Evolutionary conservation across 352 stramenopile species (phyloP).

Genomic region (Pythium utonaiense): DNA sequence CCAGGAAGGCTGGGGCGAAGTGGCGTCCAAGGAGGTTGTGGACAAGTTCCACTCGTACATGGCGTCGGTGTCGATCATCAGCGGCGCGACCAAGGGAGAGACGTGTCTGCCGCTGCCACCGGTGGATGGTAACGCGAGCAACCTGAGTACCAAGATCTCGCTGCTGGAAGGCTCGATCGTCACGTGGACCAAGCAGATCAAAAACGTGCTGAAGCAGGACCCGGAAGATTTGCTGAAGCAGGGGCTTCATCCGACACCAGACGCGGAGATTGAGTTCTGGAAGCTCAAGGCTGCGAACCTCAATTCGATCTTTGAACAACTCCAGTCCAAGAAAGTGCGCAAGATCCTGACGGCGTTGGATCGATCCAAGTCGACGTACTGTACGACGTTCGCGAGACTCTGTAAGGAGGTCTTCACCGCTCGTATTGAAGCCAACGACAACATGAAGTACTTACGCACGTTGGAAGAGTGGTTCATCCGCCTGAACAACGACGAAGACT

Average conservation of each 20-base stretch:
- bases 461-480: slow-evolving; percentile 96
- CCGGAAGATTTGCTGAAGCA: slow-evolving; percentile 95
- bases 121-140: slow-evolving; percentile 78
- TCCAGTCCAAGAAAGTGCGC: slow-evolving; percentile 92
- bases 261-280: slow-evolving; percentile 98
- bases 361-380: slow-evolving; percentile 96
- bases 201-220: slow-evolving; percentile 97
- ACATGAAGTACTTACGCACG: slow-evolving; percentile 97
- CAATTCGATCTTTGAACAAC: slow-evolving; percentile 94
- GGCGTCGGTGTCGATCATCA: slow-evolving; percentile 95
- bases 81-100: slow-evolving; percentile 95
- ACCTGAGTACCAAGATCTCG: slow-evolving; percentile 91
- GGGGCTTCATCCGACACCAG: slow-evolving; percentile 94
- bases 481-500: slow-evolving; percentile 94
- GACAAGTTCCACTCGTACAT: slow-evolving; percentile 98
- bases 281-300: slow-evolving; percentile 95
- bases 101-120: slow-evolving; percentile 95
- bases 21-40: slow-evolving; percentile 95
- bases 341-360: slow-evolving; percentile 95
- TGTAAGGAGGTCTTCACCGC: slow-evolving; percentile 97
- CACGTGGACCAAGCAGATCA: slow-evolving; percentile 99
- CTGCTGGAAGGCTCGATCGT: slow-evolving; percentile 97
- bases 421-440: slow-evolving; percentile 96
- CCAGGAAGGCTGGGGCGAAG: slow-evolving; percentile 95
- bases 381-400: slow-evolving; percentile 93